phyloP scores from a whole-genome alignment of 2,329 filamentous ascomycete genomes.

The Botryotinia narcissicola region DNA sequence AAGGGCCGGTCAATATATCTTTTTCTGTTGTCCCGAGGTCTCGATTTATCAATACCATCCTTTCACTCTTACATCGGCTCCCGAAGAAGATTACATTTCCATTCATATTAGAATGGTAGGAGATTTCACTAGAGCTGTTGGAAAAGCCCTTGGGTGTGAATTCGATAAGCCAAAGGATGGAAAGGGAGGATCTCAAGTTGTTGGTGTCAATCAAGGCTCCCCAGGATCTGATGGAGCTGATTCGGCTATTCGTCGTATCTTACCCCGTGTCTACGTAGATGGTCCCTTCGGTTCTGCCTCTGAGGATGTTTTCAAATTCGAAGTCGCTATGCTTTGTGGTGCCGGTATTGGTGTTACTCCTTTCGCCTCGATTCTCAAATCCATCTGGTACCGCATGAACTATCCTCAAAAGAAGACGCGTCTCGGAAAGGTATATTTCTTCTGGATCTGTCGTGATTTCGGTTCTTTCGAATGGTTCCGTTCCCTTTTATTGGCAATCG shows the following conservation, averaged over 20 bases:
- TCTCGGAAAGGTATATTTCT: conserved; percentile 84
- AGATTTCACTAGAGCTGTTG: conserved; percentile 72
- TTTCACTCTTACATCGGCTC: conserved; percentile 81
- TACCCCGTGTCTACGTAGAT: conserved; percentile 79
- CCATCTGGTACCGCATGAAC: conserved; percentile 92
- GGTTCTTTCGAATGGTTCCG: conserved; percentile 89
- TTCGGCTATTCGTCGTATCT: conserved; percentile 67
- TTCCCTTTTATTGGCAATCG: conserved; percentile 77
- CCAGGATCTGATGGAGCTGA: conserved; percentile 54
- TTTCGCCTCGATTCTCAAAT: conserved; percentile 83
- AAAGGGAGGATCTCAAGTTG: conserved; percentile 58
- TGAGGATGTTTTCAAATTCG: conserved; percentile 87
- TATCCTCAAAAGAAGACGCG: conserved; percentile 77
- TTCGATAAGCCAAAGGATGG: conserved; percentile 56
- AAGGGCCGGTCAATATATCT: conserved; percentile 81
- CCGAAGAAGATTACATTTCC: conserved; percentile 87
- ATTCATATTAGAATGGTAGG: conserved; percentile 82
- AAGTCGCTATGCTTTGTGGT: conserved; percentile 74
- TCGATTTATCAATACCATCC: conserved; percentile 88
- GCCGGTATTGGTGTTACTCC: conserved; percentile 85
- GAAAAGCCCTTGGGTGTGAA: conserved; percentile 71
- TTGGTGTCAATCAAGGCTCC: conserved; percentile 62
- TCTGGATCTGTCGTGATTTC: conserved; percentile 89
- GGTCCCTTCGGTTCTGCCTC: conserved; percentile 84
- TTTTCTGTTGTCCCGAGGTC: conserved; percentile 81